Percentiles rank a stretch among this genome's conserved stretches.
These are phyloP conservation scores for Phycomyces nitens DNA, from an alignment of 192 early-diverging fungal genomes.

Conservation along the genomic window DNA sequence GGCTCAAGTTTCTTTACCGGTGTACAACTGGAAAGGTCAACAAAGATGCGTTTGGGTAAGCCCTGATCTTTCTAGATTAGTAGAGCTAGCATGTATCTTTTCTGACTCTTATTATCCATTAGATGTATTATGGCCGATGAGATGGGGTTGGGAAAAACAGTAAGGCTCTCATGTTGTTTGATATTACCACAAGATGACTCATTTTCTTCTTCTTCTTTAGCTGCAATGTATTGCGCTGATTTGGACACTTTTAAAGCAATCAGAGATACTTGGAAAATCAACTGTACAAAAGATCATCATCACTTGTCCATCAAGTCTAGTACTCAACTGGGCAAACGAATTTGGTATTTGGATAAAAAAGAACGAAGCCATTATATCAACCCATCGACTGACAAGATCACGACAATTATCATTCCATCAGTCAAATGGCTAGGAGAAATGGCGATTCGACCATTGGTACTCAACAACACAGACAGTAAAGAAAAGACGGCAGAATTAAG, in stretches of 20 bases:
- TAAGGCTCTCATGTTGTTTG: too few relatives aligned
- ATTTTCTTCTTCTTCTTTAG: slow-evolving; percentile 25
- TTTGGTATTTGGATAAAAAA: slow-evolving; percentile 37
- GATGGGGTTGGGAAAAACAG: slow-evolving; percentile 88
- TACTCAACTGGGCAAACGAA: slow-evolving; percentile 99
- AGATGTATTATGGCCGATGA: slow-evolving; percentile 99
- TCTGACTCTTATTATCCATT: background rate
- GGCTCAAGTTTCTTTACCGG: slow-evolving; percentile 91
- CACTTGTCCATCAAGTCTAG: slow-evolving; percentile 91
- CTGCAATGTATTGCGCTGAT: slow-evolving; percentile 90
- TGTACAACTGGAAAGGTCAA: slow-evolving; percentile 83
- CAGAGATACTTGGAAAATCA: slow-evolving; percentile 79
- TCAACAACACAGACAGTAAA: slow-evolving; percentile 86
- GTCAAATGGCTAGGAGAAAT: slow-evolving; percentile 90
- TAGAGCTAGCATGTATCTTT: background rate
- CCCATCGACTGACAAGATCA: background rate
- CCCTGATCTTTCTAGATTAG: too few relatives aligned
- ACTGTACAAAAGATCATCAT: slow-evolving; percentile 97
- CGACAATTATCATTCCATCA: background rate
- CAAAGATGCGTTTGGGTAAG: slow-evolving; percentile 69
- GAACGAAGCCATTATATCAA: background rate
- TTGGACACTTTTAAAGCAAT: slow-evolving; percentile 97
- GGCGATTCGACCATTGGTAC: slow-evolving; percentile 79
- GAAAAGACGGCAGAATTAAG: slow-evolving; percentile 78
- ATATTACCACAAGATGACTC: too few relatives aligned